These are phyloP conservation scores for Entomophthora muscae DNA, from an alignment of 371 early-diverging fungal species.

Conservation along the genomic window DNA sequence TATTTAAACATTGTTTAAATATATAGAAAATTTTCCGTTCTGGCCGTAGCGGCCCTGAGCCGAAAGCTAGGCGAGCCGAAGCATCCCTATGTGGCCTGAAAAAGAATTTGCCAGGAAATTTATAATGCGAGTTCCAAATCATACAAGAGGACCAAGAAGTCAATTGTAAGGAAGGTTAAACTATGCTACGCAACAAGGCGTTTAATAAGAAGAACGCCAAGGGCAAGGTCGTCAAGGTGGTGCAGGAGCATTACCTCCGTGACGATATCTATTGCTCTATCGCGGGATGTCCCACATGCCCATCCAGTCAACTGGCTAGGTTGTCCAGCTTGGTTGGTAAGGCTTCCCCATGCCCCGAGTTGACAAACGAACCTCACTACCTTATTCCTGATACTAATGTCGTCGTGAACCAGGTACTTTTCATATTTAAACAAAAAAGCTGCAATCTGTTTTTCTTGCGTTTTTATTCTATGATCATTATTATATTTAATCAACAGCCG, in stretches of 20 bases:
- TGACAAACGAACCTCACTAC: conserved; percentile 39
- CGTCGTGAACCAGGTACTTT: conserved; percentile 67
- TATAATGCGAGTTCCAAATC: no score
- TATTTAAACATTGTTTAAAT: no score
- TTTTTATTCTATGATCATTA: no score
- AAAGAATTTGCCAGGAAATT: no score
- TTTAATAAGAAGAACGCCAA: conserved; percentile 63
- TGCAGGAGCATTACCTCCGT: conserved; percentile 88
- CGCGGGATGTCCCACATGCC: conserved; percentile 34
- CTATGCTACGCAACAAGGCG: conserved; percentile 39
- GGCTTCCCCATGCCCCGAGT: conserved; percentile 24
- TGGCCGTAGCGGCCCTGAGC: no score
- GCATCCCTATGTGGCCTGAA: no score
- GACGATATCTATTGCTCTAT: conserved; percentile 85
- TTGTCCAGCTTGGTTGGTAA: conserved; percentile 8
- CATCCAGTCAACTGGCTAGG: conserved; percentile 11
- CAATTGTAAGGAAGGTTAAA: no score
- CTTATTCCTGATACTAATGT: conserved; percentile 91
- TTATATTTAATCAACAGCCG: no score
- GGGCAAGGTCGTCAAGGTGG: conserved; percentile 83
- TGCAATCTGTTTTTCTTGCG: no score
- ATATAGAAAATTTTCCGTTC: no score
- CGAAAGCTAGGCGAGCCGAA: no score
- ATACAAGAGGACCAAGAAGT: no score
- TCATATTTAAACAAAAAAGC: background rate